These are phyloP conservation scores for Paspalum vaginatum DNA, from an alignment of 176 grass and related monocot species.

Conservation along the genomic window DNA sequence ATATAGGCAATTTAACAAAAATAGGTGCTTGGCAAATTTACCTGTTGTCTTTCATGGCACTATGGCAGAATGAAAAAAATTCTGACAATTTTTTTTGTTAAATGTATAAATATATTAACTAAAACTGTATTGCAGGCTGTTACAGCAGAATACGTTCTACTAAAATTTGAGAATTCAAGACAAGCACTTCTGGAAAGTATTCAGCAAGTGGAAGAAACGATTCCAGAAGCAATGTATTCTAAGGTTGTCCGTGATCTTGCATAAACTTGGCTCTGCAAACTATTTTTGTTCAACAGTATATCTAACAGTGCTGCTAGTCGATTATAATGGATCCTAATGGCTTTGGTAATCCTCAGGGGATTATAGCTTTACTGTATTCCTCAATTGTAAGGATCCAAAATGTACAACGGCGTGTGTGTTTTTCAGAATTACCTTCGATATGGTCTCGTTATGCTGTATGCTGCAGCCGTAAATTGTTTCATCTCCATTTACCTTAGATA, in stretches of 20 bases:
- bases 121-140: slow-evolving; percentile 55
- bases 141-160: slow-evolving; percentile 54
- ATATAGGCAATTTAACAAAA: too few relatives aligned
- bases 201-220: slow-evolving; percentile 62
- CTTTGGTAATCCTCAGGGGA: background rate
- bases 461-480: slow-evolving; percentile 2
- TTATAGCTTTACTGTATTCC: too few relatives aligned
- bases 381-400: too few relatives aligned
- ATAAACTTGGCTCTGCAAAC: slow-evolving; percentile 8
- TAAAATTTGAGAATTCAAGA: slow-evolving; percentile 83
- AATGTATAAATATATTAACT: slow-evolving; percentile 13
- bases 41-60: slow-evolving; percentile 10
- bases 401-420: too few relatives aligned
- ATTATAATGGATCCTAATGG: slow-evolving; percentile 29
- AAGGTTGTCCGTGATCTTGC: slow-evolving; percentile 51
- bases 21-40: background rate
- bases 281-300: background rate
- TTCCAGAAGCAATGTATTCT: slow-evolving; percentile 53
- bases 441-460: too few relatives aligned
- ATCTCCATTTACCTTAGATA: slow-evolving; percentile 12
- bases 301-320: slow-evolving; percentile 4
- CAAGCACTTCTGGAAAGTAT: slow-evolving; percentile 72
- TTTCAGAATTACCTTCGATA: too few relatives aligned
- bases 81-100: slow-evolving; percentile 11
- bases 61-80: slow-evolving; percentile 6